Percentiles rank a stretch among this genome's conserved stretches.
These are phyloP conservation scores for Fusarium aywerte DNA, from an alignment of 2,329 filamentous ascomycete species.

Conservation along the genomic window DNA sequence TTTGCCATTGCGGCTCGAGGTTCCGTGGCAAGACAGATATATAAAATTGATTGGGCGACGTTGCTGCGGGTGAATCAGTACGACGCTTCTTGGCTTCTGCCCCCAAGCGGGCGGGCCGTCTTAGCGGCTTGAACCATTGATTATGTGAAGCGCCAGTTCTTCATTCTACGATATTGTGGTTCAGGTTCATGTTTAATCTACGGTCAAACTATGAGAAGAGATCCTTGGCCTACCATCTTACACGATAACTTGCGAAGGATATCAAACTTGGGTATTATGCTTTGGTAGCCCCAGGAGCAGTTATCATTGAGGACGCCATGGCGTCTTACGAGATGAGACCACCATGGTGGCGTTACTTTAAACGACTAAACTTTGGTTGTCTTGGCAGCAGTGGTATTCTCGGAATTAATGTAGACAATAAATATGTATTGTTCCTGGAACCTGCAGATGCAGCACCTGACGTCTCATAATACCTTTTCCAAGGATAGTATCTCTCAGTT, in stretches of 20 bases:
- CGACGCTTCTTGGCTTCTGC: constrained; percentile 7
- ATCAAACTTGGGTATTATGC: neutral
- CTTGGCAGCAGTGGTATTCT: neutral
- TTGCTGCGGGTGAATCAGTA: neutral
- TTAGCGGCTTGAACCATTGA: constrained; percentile 17
- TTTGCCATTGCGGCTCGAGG: neutral
- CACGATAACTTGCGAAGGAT: neutral
- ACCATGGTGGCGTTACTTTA: constrained; percentile 15
- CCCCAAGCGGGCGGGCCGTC: constrained; percentile 19
- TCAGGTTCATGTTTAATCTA: neutral
- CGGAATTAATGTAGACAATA: neutral
- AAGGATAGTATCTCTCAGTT: neutral
- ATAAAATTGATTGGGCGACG: neutral
- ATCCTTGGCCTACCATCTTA: neutral
- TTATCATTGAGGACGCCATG: neutral
- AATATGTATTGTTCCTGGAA: neutral
- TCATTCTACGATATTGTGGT: neutral
- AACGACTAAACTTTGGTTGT: neutral
- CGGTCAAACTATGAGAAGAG: too few relatives aligned
- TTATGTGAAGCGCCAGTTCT: constrained; percentile 14
- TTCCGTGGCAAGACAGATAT: neutral
- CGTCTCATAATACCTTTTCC: neutral
- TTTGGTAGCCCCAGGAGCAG: neutral
- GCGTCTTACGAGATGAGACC: constrained; percentile 2
- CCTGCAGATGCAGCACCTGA: neutral